Evolutionary conservation across 345 rosid genomes (phyloP).

Genomic region (Diplotaxis tenuifolia): DNA sequence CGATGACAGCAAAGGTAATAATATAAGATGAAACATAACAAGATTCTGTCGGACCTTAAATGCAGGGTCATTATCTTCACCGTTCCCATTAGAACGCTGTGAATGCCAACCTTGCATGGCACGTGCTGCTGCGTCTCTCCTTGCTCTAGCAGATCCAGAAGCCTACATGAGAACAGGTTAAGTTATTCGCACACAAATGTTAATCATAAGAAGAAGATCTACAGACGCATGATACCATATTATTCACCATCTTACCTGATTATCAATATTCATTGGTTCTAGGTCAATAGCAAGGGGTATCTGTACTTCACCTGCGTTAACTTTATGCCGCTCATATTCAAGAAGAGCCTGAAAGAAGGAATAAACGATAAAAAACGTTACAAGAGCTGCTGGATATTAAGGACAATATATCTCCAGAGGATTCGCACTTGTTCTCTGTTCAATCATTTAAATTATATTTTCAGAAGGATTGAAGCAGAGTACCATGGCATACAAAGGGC

Average conservation of each 20-base stretch:
- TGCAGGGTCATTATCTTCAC: constrained; percentile 65
- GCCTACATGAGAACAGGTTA: constrained; percentile 33
- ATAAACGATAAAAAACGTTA: not conserved
- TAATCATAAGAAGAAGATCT: not conserved
- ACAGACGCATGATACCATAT: not conserved
- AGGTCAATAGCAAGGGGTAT: constrained; percentile 48
- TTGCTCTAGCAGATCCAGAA: constrained; percentile 72
- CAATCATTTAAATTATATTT: not conserved
- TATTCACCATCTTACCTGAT: constrained; percentile 50
- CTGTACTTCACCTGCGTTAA: constrained; percentile 55
- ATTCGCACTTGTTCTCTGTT: constrained; percentile 8
- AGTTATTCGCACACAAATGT: constrained; percentile 13
- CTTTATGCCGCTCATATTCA: constrained; percentile 84
- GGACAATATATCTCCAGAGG: not conserved
- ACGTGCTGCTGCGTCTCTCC: constrained; percentile 87
- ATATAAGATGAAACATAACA: constrained; percentile 23
- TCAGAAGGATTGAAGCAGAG: not conserved
- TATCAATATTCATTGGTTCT: constrained; percentile 54
- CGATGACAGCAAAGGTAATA: not conserved
- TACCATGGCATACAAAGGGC: too few species aligned
- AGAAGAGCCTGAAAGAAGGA: constrained; percentile 65
- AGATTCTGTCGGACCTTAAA: constrained; percentile 43
- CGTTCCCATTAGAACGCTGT: constrained; percentile 70
- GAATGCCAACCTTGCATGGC: constrained; percentile 98
- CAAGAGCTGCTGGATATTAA: not conserved